These are phyloP conservation scores for Fusarium sp. DNA, from an alignment of 2,329 filamentous ascomycete species.

Conservation along the genomic window DNA sequence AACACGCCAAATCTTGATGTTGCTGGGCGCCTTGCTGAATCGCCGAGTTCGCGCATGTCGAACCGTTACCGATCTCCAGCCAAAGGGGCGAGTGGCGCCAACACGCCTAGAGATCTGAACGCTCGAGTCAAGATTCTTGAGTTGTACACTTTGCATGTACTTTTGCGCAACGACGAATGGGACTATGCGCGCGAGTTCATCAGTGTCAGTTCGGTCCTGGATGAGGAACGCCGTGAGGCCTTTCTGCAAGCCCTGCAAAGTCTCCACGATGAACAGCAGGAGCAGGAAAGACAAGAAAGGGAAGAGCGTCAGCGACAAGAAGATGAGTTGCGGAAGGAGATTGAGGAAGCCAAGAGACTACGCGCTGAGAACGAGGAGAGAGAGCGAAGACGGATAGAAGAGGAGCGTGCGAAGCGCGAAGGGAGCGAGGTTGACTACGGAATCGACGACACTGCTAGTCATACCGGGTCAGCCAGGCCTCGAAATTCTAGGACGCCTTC, in stretches of 20 bases:
- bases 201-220: conserved; percentile 82
- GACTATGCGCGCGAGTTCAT: conserved; percentile 95
- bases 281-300: conserved; percentile 72
- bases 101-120: conserved; percentile 85
- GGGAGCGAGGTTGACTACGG: conserved; percentile 75
- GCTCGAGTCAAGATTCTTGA: conserved; percentile 92
- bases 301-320: conserved; percentile 68
- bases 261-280: conserved; percentile 83
- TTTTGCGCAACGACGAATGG: conserved; percentile 96
- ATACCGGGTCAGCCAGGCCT: conserved; percentile 51
- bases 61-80: conserved; percentile 59
- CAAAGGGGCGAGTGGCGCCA: conserved; percentile 70
- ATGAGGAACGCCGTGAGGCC: conserved; percentile 89
- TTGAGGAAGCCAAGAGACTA: conserved; percentile 66
- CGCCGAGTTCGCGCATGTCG: conserved; percentile 48
- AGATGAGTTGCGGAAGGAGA: conserved; percentile 65
- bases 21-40: conserved; percentile 68
- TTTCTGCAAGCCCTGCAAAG: conserved; percentile 88
- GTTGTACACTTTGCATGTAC: conserved; percentile 92
- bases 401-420: conserved; percentile 62
- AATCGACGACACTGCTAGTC: conserved; percentile 65
- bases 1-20: conserved; percentile 79
- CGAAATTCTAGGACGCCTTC: conserved; percentile 49
- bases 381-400: conserved; percentile 63
- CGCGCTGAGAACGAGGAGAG: conserved; percentile 69